These are phyloP conservation scores for Imleria badia DNA, from an alignment of 768 basidiomycete species.

Conservation along the genomic window DNA sequence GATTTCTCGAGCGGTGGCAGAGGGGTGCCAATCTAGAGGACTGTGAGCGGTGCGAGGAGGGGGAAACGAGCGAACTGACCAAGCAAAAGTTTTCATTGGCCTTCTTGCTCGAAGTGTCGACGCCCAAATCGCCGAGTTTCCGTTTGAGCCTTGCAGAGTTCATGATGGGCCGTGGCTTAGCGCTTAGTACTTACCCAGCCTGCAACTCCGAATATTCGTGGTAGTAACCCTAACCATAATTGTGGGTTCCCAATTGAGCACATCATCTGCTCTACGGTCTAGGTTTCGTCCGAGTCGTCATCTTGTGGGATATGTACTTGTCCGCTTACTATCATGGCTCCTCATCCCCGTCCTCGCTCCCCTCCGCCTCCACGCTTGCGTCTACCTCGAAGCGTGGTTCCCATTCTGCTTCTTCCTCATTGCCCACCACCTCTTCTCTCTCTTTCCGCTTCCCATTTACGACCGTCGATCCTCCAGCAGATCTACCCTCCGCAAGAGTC, in stretches of 20 bases:
- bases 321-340: not conserved
- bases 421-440: constrained; percentile 30
- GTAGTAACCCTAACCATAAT: constrained; percentile 19
- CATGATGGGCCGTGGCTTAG: constrained; percentile 30
- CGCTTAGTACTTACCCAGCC: too few species aligned
- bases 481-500: constrained; percentile 54
- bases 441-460: constrained; percentile 39
- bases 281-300: too few species aligned
- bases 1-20: constrained; percentile 92
- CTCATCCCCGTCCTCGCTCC: constrained; percentile 24
- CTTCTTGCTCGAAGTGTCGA: constrained; percentile 66
- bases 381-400: constrained; percentile 18
- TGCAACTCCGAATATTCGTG: not conserved
- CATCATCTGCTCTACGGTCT: too few species aligned
- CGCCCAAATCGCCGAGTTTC: constrained; percentile 78
- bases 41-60: not conserved
- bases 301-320: too few species aligned
- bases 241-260: constrained; percentile 13
- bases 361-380: constrained; percentile 16
- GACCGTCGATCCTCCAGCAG: constrained; percentile 11
- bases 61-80: constrained; percentile 39
- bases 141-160: constrained; percentile 67
- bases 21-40: constrained; percentile 83
- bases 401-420: constrained; percentile 33
- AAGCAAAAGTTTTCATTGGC: constrained; percentile 85